Evolutionary conservation across 108 stramenopile species (phyloP).

Genomic region (Mediolabrus comicus): DNA sequence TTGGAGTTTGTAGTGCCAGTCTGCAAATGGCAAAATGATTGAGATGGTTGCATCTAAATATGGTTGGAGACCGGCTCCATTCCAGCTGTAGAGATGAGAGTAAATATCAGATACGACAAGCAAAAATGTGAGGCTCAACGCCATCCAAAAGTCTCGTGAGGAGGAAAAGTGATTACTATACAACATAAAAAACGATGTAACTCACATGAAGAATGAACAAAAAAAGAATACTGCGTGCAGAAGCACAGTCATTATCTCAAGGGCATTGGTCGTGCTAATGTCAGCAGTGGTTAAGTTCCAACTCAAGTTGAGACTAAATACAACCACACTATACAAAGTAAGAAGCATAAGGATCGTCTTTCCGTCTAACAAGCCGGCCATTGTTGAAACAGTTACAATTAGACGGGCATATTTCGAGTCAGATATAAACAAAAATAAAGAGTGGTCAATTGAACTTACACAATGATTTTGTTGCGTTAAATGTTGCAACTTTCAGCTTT

Average conservation of each 20-base stretch:
- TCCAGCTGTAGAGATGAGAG: background rate
- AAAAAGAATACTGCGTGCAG: constrained; percentile 36
- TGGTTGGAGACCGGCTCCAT: background rate
- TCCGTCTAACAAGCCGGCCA: too few relatives aligned
- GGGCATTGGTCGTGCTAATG: constrained; percentile 13
- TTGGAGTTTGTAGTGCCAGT: constrained; percentile 1
- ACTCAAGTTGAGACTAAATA: constrained; percentile 32
- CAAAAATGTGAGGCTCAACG: background rate
- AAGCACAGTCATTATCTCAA: constrained; percentile 32
- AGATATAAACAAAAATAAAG: background rate
- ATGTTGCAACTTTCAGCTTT: background rate
- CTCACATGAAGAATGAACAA: constrained; percentile 25
- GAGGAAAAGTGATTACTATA: too few relatives aligned
- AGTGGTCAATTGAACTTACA: background rate
- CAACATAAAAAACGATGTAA: constrained; percentile 14
- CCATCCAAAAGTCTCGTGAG: background rate
- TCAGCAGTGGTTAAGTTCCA: constrained; percentile 39
- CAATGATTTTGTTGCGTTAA: background rate
- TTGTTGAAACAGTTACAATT: constrained; percentile 17
- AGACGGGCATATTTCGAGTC: constrained; percentile 14
- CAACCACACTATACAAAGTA: constrained; percentile 26
- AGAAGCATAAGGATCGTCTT: constrained; percentile 23
- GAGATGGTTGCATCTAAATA: constrained; percentile 35
- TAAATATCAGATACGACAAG: background rate
- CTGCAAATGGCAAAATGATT: constrained; percentile 14